phyloP scores from a whole-genome alignment of 345 rosid species.

The Boechera retrofracta region DNA sequence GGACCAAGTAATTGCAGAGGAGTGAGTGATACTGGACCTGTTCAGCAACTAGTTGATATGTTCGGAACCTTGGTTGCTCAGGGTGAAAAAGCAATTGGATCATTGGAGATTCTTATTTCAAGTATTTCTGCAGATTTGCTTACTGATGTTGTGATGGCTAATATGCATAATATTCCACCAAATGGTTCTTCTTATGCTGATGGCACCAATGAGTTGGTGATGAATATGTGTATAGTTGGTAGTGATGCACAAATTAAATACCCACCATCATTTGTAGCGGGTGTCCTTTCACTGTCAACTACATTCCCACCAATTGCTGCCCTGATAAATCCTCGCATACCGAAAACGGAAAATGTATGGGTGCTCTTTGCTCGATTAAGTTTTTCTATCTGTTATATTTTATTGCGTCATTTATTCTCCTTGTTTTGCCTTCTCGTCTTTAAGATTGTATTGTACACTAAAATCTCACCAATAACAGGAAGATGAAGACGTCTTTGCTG shows the following conservation, averaged over 20 bases:
- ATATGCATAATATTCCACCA: conserved; percentile 78
- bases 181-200: conserved; percentile 52
- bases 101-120: conserved; percentile 90
- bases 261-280: conserved; percentile 72
- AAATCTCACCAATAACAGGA: conserved; percentile 51
- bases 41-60: conserved; percentile 91
- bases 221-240: conserved; percentile 70
- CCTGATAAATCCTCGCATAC: conserved; percentile 48
- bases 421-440: conserved; percentile 30
- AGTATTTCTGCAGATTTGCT: conserved; percentile 93
- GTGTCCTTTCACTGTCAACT: conserved; percentile 78
- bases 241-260: conserved; percentile 69
- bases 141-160: conserved; percentile 95
- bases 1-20: conserved; percentile 51
- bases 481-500: conserved; percentile 55
- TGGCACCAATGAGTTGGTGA: conserved; percentile 60
- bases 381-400: conserved; percentile 19
- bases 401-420: conserved; percentile 13
- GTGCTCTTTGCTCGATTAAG: conserved; percentile 37
- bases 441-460: conserved; percentile 34
- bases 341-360: conserved; percentile 50
- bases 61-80: conserved; percentile 96
- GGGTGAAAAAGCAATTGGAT: conserved; percentile 88
- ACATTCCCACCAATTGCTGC: conserved; percentile 79
- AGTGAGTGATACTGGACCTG: conserved; percentile 71